Evolutionary conservation across 2,329 filamentous ascomycete genomes (phyloP), one percentile per base, ranked within the genome.

Genomic region (Teratosphaeria destructans): DNA sequence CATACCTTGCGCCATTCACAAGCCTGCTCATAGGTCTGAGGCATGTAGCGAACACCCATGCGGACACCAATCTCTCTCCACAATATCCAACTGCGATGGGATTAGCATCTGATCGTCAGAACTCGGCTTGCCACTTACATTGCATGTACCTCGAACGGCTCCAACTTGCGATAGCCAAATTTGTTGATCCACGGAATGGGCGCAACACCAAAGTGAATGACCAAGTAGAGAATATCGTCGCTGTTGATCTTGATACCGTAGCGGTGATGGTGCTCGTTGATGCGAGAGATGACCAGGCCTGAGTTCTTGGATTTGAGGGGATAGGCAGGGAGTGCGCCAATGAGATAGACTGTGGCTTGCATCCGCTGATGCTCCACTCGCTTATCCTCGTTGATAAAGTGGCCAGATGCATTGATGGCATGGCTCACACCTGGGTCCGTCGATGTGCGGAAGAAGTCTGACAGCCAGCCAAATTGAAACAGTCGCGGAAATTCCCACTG

Each of bases 201-300:
- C 2, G 59, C 59, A n/a, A 60, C 52, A 35, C 59, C 59, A 23
- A 60, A 60, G 27, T 60, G 59, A 49, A 60, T 60, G n/a, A 60
- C 53, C 8, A 60, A 52, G 34, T 60, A 60, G 27, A 60, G 37
- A 3, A 60, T 52, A 49, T 60, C 59, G 27, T 60, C 59, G 29
- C 59, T 60, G 32, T 60, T 60, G 55, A 60, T 60, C 55, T 60
- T 60, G 55, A 60, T 60, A 23, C 59, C 59, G 43, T 60, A 60
- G 12, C 59, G 59, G 52, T 60, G 59, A 23, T 60, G 59, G 39
- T 60, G 59, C 49, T 60, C 59, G 34, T 60, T 58, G 43, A 60
- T 60, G 14, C 59, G 19, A 7, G 59, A 39, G 34, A 60, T 56
- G 6, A 60, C 59, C 7, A 60, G 43, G 32, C 59, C 57, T n/a